Evolutionary conservation across 1,284 basidiomycete genomes (phyloP).

Genomic region (Cutaneotrichosporon dermatis): DNA sequence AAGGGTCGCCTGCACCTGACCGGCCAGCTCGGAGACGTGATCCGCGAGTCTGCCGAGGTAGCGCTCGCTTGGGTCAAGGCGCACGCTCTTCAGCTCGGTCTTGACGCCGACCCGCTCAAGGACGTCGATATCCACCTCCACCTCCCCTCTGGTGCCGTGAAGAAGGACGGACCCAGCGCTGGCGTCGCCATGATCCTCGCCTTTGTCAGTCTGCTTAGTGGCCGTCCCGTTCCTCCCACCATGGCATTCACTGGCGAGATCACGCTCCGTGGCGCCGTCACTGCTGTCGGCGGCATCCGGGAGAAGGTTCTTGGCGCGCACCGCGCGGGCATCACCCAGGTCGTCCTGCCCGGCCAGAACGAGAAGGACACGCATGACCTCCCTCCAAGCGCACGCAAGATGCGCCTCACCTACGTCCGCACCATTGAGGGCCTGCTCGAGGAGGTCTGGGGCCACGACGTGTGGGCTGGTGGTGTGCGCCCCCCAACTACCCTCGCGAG

Average conservation of each 20-base stretch:
- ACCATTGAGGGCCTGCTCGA: constrained; percentile 36
- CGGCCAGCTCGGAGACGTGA: constrained; percentile 95
- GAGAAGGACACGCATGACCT: constrained; percentile 86
- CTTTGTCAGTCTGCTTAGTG: constrained; percentile 80
- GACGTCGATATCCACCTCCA: constrained; percentile 73
- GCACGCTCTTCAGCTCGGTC: constrained; percentile 73
- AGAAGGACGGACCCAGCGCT: constrained; percentile 93
- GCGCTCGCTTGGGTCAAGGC: constrained; percentile 87
- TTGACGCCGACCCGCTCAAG: constrained; percentile 38
- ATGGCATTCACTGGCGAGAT: constrained; percentile 94
- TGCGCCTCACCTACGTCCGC: constrained; percentile 64
- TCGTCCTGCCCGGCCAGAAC: constrained; percentile 77
- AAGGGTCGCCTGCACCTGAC: constrained; percentile 53
- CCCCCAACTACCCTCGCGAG: background rate
- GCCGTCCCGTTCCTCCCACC: constrained; percentile 69
- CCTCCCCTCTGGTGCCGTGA: constrained; percentile 90
- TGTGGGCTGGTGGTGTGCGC: constrained; percentile 6
- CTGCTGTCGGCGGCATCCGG: constrained; percentile 86
- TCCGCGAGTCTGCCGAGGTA: constrained; percentile 91
- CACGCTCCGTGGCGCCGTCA: constrained; percentile 81
- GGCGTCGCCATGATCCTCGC: constrained; percentile 86
- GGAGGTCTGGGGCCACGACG: constrained; percentile 34
- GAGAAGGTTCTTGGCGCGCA: constrained; percentile 92
- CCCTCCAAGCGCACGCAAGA: constrained; percentile 80
- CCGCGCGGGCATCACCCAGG: constrained; percentile 73